Percentiles rank a stretch among this genome's conserved stretches.
Conservation (phyloP, 2,329 filamentous ascomycete genomes). For the Xylaria digitata region DNA sequence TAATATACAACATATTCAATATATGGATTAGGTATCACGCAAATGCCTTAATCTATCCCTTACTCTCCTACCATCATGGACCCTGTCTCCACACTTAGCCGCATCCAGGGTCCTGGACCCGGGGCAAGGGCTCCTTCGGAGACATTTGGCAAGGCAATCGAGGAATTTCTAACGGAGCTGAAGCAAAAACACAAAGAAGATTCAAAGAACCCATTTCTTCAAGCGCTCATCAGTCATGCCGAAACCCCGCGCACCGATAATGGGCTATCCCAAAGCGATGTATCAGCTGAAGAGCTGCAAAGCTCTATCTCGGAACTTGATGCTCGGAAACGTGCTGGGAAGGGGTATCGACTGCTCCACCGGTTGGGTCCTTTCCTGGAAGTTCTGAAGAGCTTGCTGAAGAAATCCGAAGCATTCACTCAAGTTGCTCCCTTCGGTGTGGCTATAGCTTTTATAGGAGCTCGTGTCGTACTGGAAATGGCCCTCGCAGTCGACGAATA, state of each 20-base stretch:
- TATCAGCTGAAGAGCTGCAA: conserved; percentile 26
- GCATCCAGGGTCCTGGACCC: not conserved
- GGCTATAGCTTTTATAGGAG: conserved; percentile 27
- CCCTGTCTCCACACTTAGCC: not conserved
- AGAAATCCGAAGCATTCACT: conserved; percentile 25
- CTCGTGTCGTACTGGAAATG: conserved; percentile 32
- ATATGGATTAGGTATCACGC: not conserved
- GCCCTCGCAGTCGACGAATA: conserved; percentile 28
- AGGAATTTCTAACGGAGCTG: conserved; percentile 25
- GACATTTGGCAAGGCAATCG: conserved; percentile 23
- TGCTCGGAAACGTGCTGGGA: conserved; percentile 21
- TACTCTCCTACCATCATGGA: conserved; percentile 6
- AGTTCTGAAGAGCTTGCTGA: conserved; percentile 21
- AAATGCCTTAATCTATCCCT: not conserved
- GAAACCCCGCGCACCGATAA: not conserved
- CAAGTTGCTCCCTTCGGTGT: conserved; percentile 29
- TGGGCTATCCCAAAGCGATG: conserved; percentile 22
- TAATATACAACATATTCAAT: not conserved
- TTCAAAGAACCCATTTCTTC: conserved; percentile 24
- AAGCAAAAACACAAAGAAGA: conserved; percentile 29
- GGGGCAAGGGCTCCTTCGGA: not conserved
- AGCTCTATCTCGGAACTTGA: conserved; percentile 23
- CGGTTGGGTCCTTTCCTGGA: conserved; percentile 29
- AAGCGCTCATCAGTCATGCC: conserved; percentile 14
- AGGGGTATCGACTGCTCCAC: conserved; percentile 23